These are phyloP conservation scores for Linum lewisii DNA, from an alignment of 345 rosid species.

Conservation along the genomic window DNA sequence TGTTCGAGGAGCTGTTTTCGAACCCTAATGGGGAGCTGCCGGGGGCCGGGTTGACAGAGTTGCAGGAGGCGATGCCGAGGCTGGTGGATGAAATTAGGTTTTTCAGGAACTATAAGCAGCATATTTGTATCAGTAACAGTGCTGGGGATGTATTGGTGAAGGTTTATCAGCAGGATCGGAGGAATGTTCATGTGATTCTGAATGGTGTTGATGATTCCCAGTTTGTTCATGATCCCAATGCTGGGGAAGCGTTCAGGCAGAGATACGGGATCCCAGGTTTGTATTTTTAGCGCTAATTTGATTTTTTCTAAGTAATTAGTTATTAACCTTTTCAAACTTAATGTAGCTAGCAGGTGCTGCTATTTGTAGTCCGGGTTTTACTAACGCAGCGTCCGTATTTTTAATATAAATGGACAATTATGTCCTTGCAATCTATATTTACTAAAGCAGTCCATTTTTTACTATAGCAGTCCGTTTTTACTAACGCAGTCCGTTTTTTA, in stretches of 20 bases:
- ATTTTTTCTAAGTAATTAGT: too few relatives aligned
- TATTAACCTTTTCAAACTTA: too few relatives aligned
- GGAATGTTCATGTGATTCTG: constrained; percentile 56
- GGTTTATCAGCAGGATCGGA: constrained; percentile 46
- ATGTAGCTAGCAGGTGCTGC: too few relatives aligned
- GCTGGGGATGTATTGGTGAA: constrained; percentile 47
- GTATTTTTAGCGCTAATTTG: neutral
- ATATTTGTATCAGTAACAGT: constrained; percentile 56
- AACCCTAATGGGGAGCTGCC: constrained; percentile 21
- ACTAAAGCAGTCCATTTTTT: too few relatives aligned
- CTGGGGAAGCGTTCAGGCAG: constrained; percentile 31
- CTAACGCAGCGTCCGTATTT: too few relatives aligned
- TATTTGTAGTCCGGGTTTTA: too few relatives aligned
- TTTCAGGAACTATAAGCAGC: constrained; percentile 52
- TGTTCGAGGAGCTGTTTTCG: constrained; percentile 47
- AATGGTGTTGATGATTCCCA: constrained; percentile 60
- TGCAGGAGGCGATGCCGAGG: constrained; percentile 53
- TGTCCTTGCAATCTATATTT: too few relatives aligned
- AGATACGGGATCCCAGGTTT: constrained; percentile 31
- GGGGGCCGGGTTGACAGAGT: constrained; percentile 27
- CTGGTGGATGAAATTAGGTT: constrained; percentile 49
- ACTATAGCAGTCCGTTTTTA: too few relatives aligned
- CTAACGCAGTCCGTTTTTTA: too few relatives aligned
- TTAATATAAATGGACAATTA: too few relatives aligned
- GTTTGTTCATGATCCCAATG: constrained; percentile 29